These are phyloP conservation scores for Mayamaea pseudoterrestris DNA, from an alignment of 108 stramenopile species.

Conservation along the genomic window DNA sequence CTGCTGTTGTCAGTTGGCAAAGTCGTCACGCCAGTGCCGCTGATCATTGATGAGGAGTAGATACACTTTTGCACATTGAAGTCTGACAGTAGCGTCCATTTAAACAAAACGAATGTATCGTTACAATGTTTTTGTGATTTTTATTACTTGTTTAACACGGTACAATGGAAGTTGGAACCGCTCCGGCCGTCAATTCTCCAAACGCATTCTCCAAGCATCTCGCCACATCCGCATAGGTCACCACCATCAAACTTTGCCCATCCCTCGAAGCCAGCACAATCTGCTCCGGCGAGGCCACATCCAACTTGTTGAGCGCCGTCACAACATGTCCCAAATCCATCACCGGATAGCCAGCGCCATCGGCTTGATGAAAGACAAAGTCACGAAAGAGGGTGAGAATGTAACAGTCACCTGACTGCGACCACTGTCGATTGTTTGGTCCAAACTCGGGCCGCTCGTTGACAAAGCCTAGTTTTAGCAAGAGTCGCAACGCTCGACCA, in stretches of 20 bases:
- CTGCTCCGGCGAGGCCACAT: constrained; percentile 81
- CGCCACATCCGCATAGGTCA: constrained; percentile 84
- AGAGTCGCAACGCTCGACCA: constrained; percentile 67
- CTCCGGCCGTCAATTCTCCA: constrained; percentile 43
- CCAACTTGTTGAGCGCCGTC: constrained; percentile 79
- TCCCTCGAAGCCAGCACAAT: constrained; percentile 82
- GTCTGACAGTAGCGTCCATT: too few relatives aligned
- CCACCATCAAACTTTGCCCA: constrained; percentile 77
- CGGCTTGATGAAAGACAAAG: constrained; percentile 89
- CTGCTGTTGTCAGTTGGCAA: constrained; percentile 69
- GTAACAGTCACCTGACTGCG: constrained; percentile 85
- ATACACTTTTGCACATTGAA: too few relatives aligned
- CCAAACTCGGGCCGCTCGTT: constrained; percentile 90
- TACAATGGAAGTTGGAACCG: too few relatives aligned
- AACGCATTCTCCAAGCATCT: constrained; percentile 68
- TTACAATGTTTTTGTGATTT: too few relatives aligned
- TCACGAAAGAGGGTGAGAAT: constrained; percentile 87
- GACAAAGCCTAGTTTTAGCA: constrained; percentile 81
- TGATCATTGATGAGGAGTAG: too few relatives aligned
- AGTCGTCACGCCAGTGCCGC: constrained; percentile 25
- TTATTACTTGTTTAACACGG: too few relatives aligned
- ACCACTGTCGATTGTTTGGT: constrained; percentile 73
- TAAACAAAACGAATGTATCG: too few relatives aligned
- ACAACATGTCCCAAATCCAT: constrained; percentile 91
- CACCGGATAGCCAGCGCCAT: constrained; percentile 74